Percentiles rank a stretch among this genome's conserved stretches.
These are phyloP conservation scores for Pilatotrama ljubarskyi DNA, from an alignment of 768 basidiomycete species.

Conservation along the genomic window DNA sequence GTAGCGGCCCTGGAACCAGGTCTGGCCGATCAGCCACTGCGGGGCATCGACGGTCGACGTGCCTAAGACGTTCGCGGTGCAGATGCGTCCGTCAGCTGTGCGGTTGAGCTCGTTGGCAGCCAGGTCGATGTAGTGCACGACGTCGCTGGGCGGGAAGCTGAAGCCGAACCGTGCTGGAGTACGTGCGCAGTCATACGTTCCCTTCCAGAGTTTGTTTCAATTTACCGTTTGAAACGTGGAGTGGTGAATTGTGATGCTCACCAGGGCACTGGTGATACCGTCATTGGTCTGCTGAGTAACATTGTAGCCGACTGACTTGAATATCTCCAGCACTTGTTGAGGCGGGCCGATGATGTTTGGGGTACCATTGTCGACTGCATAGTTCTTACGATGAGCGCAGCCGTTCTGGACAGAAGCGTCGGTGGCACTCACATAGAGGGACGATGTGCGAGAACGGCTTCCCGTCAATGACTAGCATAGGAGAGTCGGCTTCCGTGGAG, in stretches of 20 bases:
- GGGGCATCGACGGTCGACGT: slow-evolving; percentile 12
- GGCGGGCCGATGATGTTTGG: slow-evolving; percentile 18
- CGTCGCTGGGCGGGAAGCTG: slow-evolving; percentile 16
- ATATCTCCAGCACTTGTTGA: neutral
- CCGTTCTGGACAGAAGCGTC: neutral
- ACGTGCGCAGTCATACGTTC: slow-evolving; percentile 20
- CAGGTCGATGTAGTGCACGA: slow-evolving; percentile 19
- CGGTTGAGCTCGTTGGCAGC: slow-evolving; percentile 19
- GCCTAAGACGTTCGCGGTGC: slow-evolving; percentile 21
- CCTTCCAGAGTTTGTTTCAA: neutral
- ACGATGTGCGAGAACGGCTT: slow-evolving; percentile 11
- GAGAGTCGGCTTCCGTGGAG: slow-evolving; percentile 1
- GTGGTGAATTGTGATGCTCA: neutral
- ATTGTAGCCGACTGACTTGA: slow-evolving; percentile 16
- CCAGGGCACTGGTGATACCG: slow-evolving; percentile 4
- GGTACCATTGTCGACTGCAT: slow-evolving; percentile 13
- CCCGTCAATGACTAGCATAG: slow-evolving; percentile 10
- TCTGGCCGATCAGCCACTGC: slow-evolving; percentile 19
- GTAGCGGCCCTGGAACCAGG: slow-evolving; percentile 22
- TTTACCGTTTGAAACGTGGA: neutral
- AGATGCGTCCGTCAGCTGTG: slow-evolving; percentile 13
- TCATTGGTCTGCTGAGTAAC: slow-evolving; percentile 11
- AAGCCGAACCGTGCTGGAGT: slow-evolving; percentile 18
- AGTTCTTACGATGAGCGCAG: no score
- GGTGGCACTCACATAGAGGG: slow-evolving; percentile 4